Evolutionary conservation across 805 yeast genomes (phyloP).

Genomic region (Schwanniomyces polymorphus): DNA sequence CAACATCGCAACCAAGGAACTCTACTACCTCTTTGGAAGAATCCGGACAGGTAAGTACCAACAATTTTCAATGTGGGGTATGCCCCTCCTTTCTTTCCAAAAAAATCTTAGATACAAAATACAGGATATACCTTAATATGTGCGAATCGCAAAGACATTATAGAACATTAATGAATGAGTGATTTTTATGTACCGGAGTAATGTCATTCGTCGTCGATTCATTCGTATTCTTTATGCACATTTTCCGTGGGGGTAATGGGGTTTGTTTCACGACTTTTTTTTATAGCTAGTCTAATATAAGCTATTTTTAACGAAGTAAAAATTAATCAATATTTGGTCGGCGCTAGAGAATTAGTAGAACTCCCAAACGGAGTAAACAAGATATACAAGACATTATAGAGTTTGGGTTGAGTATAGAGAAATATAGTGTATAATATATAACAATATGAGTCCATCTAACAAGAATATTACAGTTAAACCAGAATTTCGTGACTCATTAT

Average conservation of each 20-base stretch:
- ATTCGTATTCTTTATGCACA: neutral
- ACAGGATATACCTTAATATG: conserved; percentile 8
- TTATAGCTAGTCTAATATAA: neutral
- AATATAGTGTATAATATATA: neutral
- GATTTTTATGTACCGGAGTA: neutral
- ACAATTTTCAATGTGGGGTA: neutral
- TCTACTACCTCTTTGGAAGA: neutral
- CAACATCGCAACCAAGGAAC: neutral
- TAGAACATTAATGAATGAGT: conserved; percentile 1
- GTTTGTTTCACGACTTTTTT: neutral
- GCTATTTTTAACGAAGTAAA: neutral
- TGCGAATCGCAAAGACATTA: conserved; percentile 5
- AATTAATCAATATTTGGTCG: neutral
- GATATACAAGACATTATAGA: neutral
- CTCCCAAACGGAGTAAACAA: neutral
- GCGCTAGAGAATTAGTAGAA: neutral
- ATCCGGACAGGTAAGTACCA: neutral
- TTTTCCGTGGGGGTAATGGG: neutral
- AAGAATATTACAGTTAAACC: neutral
- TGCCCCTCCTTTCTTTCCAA: neutral
- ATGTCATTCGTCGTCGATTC: conserved; percentile 1
- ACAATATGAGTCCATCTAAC: neutral
- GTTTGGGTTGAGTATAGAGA: neutral
- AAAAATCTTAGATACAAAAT: conserved; percentile 4
- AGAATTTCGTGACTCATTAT: neutral